Percentiles rank a stretch among this genome's conserved stretches.
Conservation (phyloP, 2,329 filamentous ascomycete species). For the Botrytis porri region DNA sequence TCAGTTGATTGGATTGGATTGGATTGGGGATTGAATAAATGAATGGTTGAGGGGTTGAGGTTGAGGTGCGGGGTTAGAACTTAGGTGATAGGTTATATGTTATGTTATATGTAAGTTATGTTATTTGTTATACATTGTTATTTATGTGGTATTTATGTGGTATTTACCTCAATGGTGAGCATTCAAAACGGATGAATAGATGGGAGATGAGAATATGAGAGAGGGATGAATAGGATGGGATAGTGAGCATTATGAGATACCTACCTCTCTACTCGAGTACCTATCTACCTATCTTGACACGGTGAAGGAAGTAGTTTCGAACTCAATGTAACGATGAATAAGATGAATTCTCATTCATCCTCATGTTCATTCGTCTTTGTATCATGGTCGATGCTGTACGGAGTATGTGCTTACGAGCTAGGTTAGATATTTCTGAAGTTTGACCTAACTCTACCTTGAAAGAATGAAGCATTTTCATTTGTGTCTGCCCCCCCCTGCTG, state of each 20-base stretch:
- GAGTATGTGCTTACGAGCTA: slow-evolving; percentile 7
- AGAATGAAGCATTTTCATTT: slow-evolving; percentile 11
- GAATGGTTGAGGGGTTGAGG: background rate
- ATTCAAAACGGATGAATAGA: background rate
- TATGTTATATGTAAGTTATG: background rate
- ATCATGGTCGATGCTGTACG: background rate
- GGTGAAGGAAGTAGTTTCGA: background rate
- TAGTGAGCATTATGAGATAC: background rate
- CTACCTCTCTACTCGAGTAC: too few relatives aligned
- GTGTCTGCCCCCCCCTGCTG: background rate
- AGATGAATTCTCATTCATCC: background rate
- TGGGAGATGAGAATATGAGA: background rate
- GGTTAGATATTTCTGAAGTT: background rate
- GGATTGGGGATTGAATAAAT: background rate
- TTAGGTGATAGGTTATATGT: background rate
- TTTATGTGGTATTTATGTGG: background rate
- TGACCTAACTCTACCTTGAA: background rate
- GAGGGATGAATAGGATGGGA: background rate
- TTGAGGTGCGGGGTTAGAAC: slow-evolving; percentile 3
- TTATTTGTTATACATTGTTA: background rate
- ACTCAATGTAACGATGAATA: slow-evolving; percentile 6
- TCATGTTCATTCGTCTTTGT: background rate
- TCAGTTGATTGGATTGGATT: background rate
- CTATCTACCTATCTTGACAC: background rate
- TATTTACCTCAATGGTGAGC: background rate